Base-by-base conservation (phyloP, 106 monocot species). In the Vanilla planifolia region DNA sequence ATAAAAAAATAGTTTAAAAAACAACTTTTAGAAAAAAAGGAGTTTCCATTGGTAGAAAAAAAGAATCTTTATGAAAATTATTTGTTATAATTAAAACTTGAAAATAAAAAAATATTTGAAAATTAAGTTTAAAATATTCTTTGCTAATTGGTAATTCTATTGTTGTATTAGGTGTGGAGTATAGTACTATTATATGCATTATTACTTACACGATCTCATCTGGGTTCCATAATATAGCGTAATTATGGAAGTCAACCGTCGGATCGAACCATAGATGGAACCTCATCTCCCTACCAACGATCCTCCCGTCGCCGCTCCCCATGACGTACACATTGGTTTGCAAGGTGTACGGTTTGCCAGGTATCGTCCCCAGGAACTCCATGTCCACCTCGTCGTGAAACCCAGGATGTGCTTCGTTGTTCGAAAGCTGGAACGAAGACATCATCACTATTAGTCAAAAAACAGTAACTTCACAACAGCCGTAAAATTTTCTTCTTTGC, bases 221-320 rank as follows among this genome's bases (percentile, higher is more conserved):
- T 27, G 83, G 67, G 46, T 87, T 80, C 92, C 87, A 92, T 4
- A 92, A 69, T 40, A 92, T 81, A 34, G 75, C 92, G 34, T 92
- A 92, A 58, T 74, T 57, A 43, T 92, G 92, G 75, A 80, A 92
- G 25, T 34, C 73, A 9, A 75, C 75, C 4, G 92, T 92, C 7
- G 92, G 92, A 61, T 92, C 92, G 48, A 92, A 92, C 92, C 92
- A 92, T 28, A 92, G 83, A 35, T 92, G 86, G 61, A 92, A 92
- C 62, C 55, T 79, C 80, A 92, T 80, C 75, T 92, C 92, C 36
- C 92, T 80, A 9, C 92, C 92, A 17, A 92, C 55, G 50, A 87
- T 58, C 58, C 75, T 69, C 14, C 92, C 83, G 35, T 87, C 92
- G 35, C 87, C 92, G 36, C 83, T 89, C 30, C 89, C 89, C 35